Evolutionary conservation across 2,329 filamentous ascomycete species (phyloP), one percentile per base, ranked within the genome.

Genomic region (Stachybotrys echinatus): DNA sequence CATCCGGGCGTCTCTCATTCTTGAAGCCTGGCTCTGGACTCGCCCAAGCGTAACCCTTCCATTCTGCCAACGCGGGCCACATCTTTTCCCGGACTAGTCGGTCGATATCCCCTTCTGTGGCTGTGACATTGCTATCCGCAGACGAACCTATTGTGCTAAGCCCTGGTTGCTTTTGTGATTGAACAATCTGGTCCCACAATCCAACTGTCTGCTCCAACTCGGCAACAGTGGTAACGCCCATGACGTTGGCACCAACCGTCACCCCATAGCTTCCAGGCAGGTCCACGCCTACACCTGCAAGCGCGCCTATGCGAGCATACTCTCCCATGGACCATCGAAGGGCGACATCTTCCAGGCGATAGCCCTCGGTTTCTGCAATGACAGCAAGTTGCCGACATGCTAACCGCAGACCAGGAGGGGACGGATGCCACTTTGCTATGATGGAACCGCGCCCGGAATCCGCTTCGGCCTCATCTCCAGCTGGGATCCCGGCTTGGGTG

Each of bases 351-450:
- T 45, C 42, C 23, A 45, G n/a, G 21, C 42, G 42, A 27, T 45
- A 45, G 22, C 42, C 42, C 23, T 45, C 42, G 20, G 42, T 14
- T 27, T 45, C 42, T 18, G 42, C 42, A 23, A 45, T 45, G 14
- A 22, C 3, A 23, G 20, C 21, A 23, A 45, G 42, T 8, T 14
- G 42, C 14, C 22, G 42, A 17, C 42, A 45, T n/a, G 42, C 42
- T 23, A 27, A 14, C 8, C 42, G 19, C 7, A 45, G 42, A 17
- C 20, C 42, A 23, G 21, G 20, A 23, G 42, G 42, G 12, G 42
- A 45, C 6, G 42, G 42, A 23, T 45, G 42, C 42, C 42, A 45
- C 21, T 45, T 45, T 23, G 42, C 42, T 23, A 45, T 45, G 19
- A 45, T 8, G 23, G 42, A 19, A 7, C 42, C 21, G 10, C 42